A percentile compares a stretch with the other conserved stretches of the same genome.
Evolutionary conservation across 2,329 filamentous ascomycete genomes (phyloP).

Genomic region (Fusarium tjaetaba): DNA sequence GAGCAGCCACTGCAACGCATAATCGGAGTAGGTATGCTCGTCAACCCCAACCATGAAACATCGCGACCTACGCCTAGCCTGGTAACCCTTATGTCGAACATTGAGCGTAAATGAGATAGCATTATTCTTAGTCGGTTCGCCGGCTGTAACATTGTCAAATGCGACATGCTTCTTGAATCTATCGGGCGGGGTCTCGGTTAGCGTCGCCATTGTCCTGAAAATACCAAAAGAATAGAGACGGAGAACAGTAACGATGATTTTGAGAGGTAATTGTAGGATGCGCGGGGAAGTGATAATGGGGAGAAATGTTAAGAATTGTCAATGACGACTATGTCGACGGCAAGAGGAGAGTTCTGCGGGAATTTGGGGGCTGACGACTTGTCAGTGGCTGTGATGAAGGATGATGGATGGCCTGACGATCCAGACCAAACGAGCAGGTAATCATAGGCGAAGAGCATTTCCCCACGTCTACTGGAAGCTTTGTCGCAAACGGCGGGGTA

Average conservation of each 20-base stretch:
- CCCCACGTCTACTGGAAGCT: constrained; percentile 38
- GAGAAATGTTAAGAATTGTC: constrained; percentile 5
- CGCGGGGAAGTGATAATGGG: background rate
- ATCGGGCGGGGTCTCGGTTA: constrained; percentile 54
- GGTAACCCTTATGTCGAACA: constrained; percentile 86
- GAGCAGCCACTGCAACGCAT: constrained; percentile 90
- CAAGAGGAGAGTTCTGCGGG: constrained; percentile 34
- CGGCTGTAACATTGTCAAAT: constrained; percentile 68
- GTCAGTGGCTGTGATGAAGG: constrained; percentile 39
- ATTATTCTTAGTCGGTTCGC: constrained; percentile 68
- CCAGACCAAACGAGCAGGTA: constrained; percentile 33
- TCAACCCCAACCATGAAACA: constrained; percentile 93
- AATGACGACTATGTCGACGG: constrained; percentile 21
- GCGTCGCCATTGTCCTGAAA: constrained; percentile 52
- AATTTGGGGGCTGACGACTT: constrained; percentile 39
- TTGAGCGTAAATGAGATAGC: constrained; percentile 81
- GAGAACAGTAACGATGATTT: constrained; percentile 5
- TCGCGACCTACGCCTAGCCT: constrained; percentile 80
- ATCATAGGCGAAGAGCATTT: constrained; percentile 31
- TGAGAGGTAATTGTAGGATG: constrained; percentile 4
- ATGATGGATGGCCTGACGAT: constrained; percentile 46
- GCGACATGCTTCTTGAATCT: constrained; percentile 69
- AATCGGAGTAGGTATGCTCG: constrained; percentile 90
- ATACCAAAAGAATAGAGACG: constrained; percentile 19
- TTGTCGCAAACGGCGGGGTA: constrained; percentile 44